phyloP scores from a whole-genome alignment of 1,139 yeast genomes.

The Candida albicans region DNA sequence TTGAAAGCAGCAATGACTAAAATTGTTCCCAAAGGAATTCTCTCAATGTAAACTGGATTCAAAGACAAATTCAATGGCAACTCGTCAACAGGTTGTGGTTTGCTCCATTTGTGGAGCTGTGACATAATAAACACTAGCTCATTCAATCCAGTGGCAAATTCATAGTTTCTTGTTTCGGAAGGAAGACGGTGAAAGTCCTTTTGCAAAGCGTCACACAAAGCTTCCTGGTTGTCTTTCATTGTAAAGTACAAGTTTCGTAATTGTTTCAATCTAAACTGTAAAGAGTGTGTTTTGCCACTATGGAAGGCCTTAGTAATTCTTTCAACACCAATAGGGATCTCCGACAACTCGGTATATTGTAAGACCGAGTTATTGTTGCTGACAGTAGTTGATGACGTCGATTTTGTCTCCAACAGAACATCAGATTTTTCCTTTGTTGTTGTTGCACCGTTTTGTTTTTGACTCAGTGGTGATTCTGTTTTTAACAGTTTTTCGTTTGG shows the following conservation, averaged over 20 bases:
- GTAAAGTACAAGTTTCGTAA: slow-evolving; percentile 69
- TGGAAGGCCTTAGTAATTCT: slow-evolving; percentile 45
- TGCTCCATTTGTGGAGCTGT: slow-evolving; percentile 60
- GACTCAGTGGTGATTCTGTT: not conserved
- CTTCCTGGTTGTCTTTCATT: slow-evolving; percentile 57
- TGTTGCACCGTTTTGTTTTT: not conserved
- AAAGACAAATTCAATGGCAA: slow-evolving; percentile 47
- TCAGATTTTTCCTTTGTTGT: slow-evolving; percentile 1
- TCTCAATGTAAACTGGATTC: slow-evolving; percentile 53
- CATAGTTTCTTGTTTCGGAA: slow-evolving; percentile 61
- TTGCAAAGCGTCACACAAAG: slow-evolving; percentile 57
- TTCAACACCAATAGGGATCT: slow-evolving; percentile 50
- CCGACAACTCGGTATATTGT: slow-evolving; percentile 46
- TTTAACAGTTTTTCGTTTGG: not conserved
- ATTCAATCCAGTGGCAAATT: slow-evolving; percentile 44
- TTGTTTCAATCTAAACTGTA: slow-evolving; percentile 60
- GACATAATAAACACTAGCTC: slow-evolving; percentile 64
- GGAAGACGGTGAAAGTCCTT: slow-evolving; percentile 66
- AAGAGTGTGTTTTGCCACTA: slow-evolving; percentile 50
- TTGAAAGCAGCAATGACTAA: slow-evolving; percentile 83
- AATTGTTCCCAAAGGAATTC: slow-evolving; percentile 73
- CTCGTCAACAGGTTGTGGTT: slow-evolving; percentile 48
- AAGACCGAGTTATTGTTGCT: not conserved
- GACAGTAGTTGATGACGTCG: not conserved
- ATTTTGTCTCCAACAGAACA: not conserved